Conservation (phyloP, 495 filamentous ascomycete genomes). For the Podospora anserina region DNA sequence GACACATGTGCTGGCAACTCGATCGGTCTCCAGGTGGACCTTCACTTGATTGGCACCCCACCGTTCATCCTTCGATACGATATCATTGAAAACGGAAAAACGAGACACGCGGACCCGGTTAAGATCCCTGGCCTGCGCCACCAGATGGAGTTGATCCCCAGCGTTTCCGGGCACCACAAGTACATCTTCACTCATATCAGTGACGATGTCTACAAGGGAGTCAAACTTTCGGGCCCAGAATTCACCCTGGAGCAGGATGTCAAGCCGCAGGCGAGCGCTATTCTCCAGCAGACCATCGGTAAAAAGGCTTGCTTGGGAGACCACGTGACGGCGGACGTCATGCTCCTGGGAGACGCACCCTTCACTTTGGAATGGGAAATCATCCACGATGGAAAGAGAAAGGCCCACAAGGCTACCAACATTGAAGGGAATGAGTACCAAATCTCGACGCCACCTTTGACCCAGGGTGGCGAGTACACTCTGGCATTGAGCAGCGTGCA, state of each 20-base stretch:
- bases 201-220: conserved; percentile 73
- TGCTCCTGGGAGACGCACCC: conserved; percentile 74
- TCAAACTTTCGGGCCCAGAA: conserved; percentile 49
- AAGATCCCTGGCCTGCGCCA: conserved; percentile 65
- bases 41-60: conserved; percentile 86
- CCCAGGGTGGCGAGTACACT: conserved; percentile 81
- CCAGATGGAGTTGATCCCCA: conserved; percentile 80
- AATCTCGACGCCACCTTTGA: conserved; percentile 70
- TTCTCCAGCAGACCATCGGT: conserved; percentile 54
- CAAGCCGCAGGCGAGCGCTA: conserved; percentile 82
- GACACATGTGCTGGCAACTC: conserved; percentile 94
- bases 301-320: conserved; percentile 78
- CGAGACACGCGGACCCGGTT: conserved; percentile 29
- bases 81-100: conserved; percentile 54
- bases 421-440: conserved; percentile 59
- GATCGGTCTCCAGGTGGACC: conserved; percentile 79
- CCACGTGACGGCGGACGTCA: conserved; percentile 65
- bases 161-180: conserved; percentile 75
- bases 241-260: conserved; percentile 80
- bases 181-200: conserved; percentile 79
- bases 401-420: conserved; percentile 59
- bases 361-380: conserved; percentile 92
- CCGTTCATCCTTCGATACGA: conserved; percentile 77
- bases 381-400: conserved; percentile 82
- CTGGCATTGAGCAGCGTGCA: conserved; percentile 78